Percentiles rank a stretch among this genome's conserved stretches.
phyloP scores from a whole-genome alignment of 2,329 filamentous ascomycete species.

The Penicillium sp. region DNA sequence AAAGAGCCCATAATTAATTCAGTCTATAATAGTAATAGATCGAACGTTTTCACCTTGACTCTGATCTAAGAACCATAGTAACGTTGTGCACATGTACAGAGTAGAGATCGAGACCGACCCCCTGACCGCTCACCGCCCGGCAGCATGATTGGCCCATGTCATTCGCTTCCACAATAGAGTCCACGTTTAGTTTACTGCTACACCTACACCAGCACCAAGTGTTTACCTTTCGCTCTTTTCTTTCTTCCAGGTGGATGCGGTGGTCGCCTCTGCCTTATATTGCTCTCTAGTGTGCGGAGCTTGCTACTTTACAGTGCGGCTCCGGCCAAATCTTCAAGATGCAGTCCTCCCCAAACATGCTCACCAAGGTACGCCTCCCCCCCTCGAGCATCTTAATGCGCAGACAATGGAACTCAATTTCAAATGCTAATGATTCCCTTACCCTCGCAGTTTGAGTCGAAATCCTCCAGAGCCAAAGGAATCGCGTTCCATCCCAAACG shows the following conservation, averaged over 20 bases:
- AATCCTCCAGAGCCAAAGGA: conserved; percentile 59
- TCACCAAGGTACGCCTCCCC: conserved; percentile 43
- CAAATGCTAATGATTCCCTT: conserved; percentile 18
- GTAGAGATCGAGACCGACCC: conserved; percentile 11
- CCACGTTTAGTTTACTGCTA: conserved; percentile 33
- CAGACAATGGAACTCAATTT: conserved; percentile 8
- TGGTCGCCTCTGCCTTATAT: conserved; percentile 23
- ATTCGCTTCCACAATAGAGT: conserved; percentile 35
- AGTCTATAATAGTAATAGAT: background rate
- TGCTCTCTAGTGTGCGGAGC: conserved; percentile 30
- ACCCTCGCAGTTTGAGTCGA: conserved; percentile 62
- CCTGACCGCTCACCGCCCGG: conserved; percentile 26
- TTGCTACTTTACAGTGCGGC: conserved; percentile 36
- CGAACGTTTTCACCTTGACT: background rate
- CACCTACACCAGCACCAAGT: conserved; percentile 16
- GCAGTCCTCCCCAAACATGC: conserved; percentile 42
- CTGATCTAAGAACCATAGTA: background rate
- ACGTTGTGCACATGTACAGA: background rate
- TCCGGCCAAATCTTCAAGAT: conserved; percentile 40
- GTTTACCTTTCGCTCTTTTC: no score
- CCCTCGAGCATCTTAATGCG: conserved; percentile 5
- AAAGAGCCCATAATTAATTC: background rate
- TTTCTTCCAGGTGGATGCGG: conserved; percentile 32
- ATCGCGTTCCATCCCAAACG: conserved; percentile 61
- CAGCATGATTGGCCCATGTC: conserved; percentile 25